phyloP scores from a whole-genome alignment of 1,139 yeast species.

The Taphrina flavorubra region DNA sequence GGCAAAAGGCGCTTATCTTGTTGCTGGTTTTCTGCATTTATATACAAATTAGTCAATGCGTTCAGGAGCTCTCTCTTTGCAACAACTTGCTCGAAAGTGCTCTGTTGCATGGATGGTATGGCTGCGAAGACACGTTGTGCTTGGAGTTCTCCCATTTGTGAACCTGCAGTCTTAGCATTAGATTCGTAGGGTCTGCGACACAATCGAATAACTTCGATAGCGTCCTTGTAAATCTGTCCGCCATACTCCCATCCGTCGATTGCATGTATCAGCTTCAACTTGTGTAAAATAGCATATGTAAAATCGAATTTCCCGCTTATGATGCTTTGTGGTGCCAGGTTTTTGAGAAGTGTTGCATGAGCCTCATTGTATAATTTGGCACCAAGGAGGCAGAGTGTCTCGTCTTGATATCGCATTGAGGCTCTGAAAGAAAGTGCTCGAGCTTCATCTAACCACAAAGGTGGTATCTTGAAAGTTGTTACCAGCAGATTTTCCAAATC shows the following conservation, averaged over 20 bases:
- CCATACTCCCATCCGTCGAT: slow-evolving; percentile 64
- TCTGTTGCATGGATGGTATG: slow-evolving; percentile 25
- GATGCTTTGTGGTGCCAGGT: slow-evolving; percentile 73
- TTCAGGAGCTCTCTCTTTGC: slow-evolving; percentile 19
- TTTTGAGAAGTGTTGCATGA: slow-evolving; percentile 60
- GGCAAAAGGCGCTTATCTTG: background rate
- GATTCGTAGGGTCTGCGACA: background rate
- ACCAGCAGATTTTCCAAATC: slow-evolving; percentile 43
- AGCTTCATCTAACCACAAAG: slow-evolving; percentile 43
- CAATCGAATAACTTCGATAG: slow-evolving; percentile 34
- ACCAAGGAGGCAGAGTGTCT: slow-evolving; percentile 65
- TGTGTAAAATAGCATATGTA: slow-evolving; percentile 56
- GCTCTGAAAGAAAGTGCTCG: slow-evolving; percentile 54
- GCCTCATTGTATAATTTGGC: slow-evolving; percentile 71
- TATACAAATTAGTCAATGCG: background rate
- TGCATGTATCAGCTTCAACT: slow-evolving; percentile 58
- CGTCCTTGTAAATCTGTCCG: slow-evolving; percentile 54
- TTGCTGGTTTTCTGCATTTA: background rate
- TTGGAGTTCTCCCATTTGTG: background rate
- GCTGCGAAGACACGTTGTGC: slow-evolving; percentile 19
- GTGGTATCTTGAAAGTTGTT: slow-evolving; percentile 42
- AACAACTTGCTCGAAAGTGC: slow-evolving; percentile 35
- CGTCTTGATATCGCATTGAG: slow-evolving; percentile 62
- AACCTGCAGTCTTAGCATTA: background rate
- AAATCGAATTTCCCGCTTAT: slow-evolving; percentile 55